These are phyloP conservation scores for Phyllachora maydis DNA, from an alignment of 2,329 filamentous ascomycete genomes.

Conservation along the genomic window DNA sequence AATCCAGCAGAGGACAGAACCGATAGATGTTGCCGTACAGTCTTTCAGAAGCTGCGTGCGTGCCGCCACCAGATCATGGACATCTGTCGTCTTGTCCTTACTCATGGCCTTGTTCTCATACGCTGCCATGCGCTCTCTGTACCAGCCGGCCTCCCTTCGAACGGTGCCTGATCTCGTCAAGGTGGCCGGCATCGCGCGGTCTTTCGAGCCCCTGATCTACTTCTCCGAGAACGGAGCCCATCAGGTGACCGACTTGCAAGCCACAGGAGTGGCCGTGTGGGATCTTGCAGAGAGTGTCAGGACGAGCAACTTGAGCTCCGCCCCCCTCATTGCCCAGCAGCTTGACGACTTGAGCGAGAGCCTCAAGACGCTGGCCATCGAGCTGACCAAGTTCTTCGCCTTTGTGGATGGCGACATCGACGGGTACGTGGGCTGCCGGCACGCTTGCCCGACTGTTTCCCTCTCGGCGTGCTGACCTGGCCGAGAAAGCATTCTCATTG, in stretches of 20 bases:
- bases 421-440: constrained; percentile 37
- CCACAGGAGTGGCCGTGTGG: constrained; percentile 85
- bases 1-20: constrained; percentile 70
- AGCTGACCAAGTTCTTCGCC: constrained; percentile 81
- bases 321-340: constrained; percentile 65
- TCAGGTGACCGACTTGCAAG: constrained; percentile 74
- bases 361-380: constrained; percentile 63
- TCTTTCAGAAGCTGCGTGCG: constrained; percentile 44
- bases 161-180: constrained; percentile 76
- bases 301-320: constrained; percentile 77
- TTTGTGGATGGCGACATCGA: constrained; percentile 89
- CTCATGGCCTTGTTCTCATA: constrained; percentile 43
- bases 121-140: constrained; percentile 41
- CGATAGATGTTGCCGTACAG: no score
- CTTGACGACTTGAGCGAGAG: constrained; percentile 73
- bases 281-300: constrained; percentile 83
- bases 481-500: constrained; percentile 58
- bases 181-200: constrained; percentile 71
- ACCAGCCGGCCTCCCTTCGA: constrained; percentile 43
- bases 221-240: constrained; percentile 78
- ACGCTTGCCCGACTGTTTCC: constrained; percentile 1
- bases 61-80: constrained; percentile 52
- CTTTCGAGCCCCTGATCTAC: constrained; percentile 86
- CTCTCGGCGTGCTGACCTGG: no score
- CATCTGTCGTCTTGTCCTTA: constrained; percentile 41